Evolutionary conservation across 192 early-diverging fungal species (phyloP).

Genomic region (Coemansia sp.): DNA sequence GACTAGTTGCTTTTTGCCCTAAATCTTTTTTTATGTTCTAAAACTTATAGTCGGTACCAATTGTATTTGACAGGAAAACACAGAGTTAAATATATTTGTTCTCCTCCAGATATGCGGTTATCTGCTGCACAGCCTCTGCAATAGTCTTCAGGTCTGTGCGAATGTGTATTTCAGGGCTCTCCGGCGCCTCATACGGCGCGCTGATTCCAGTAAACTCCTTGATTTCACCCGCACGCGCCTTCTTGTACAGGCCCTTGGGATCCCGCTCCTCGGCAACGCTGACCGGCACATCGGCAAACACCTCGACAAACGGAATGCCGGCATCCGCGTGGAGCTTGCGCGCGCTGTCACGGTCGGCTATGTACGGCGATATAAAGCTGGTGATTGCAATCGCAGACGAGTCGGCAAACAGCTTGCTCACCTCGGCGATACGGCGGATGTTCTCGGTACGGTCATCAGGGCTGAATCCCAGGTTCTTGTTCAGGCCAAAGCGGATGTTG

Average conservation of each 20-base stretch:
- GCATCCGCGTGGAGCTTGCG: constrained; percentile 73
- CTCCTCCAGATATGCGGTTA: constrained; percentile 25
- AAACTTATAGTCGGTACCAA: not conserved
- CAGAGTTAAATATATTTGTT: constrained; percentile 20
- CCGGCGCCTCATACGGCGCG: constrained; percentile 87
- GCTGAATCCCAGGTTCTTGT: constrained; percentile 92
- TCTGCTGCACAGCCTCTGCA: constrained; percentile 45
- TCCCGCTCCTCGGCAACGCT: constrained; percentile 86
- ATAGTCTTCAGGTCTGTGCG: constrained; percentile 72
- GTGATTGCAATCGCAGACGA: constrained; percentile 78
- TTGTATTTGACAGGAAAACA: not conserved
- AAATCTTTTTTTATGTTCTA: not conserved
- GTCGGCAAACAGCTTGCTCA: constrained; percentile 86
- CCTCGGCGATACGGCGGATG: constrained; percentile 92
- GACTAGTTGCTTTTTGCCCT: constrained; percentile 10
- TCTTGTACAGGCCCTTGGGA: constrained; percentile 96
- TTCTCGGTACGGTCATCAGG: constrained; percentile 91
- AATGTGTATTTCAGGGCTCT: constrained; percentile 81
- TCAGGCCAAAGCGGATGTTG: constrained; percentile 96
- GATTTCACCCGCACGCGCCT: constrained; percentile 89
- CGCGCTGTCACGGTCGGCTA: constrained; percentile 74
- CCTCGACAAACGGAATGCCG: constrained; percentile 83
- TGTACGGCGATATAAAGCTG: constrained; percentile 90
- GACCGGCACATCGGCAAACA: constrained; percentile 85
- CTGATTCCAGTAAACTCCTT: constrained; percentile 96